Evolutionary conservation across 1,284 basidiomycete species (phyloP), one percentile per base, ranked within the genome.

Genomic region (Butyriboletus appendiculatus): DNA sequence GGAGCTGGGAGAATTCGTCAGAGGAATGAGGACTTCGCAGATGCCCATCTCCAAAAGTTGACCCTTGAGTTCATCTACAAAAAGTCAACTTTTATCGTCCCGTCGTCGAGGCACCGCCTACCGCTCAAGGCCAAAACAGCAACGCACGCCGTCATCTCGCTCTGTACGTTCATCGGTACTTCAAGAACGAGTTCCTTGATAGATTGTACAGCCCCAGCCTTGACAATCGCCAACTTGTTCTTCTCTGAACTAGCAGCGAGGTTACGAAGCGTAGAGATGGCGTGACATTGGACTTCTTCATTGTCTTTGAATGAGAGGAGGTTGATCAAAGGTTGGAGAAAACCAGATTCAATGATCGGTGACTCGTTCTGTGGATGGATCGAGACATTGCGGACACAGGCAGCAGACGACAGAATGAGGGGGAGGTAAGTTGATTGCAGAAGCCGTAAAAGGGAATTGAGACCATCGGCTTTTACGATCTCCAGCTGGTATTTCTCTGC

Each of bases 111-210:
- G 38, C 3, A 40, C 41, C 48, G 69, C 84, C 43, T 67, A 95
- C 94, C 94, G 63, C 93, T 96, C 58, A 98, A 70, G 7, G 95
- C 95, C 58, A 98, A 74, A 15, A 98, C 95, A 18, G 97, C 97
- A 22, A 98, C 92, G 66, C 96, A 99, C 7, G 97, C 97, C 24
- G 97, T 99, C 97, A 99, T 99, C 75, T 99, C 97, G 70, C 94
- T 96, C 75, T 99, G 97, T 11, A 99, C 97, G 59, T 92, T 92
- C 75, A 97, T 86, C 1, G 97, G 96, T 0, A 98, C 96, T 66
- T 92, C 90, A 37, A 99, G 78, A 3, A 99, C 95, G 16, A 99
- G 79, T 66, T 98, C 94, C 76, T 98, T 98, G 76, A 99, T 99
- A 50, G 93, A 88, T 71, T 96, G 93, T 6, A 98, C 91, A n/a